phyloP scores from a whole-genome alignment of 176 grass and related monocot genomes.

The Avena insularis region DNA sequence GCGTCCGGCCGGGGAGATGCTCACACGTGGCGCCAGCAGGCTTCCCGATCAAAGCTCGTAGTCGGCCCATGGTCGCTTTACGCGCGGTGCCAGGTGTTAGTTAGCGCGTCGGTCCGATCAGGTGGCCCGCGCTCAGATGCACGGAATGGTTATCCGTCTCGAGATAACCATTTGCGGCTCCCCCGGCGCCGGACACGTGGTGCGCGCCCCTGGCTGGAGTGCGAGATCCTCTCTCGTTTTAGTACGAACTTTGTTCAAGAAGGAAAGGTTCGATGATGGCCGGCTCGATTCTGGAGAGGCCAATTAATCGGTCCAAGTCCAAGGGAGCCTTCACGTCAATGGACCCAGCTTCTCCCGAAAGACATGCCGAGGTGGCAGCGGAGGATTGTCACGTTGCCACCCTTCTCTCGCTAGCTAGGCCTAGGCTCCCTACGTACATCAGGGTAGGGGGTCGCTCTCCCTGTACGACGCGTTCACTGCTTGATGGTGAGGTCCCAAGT shows the following conservation, averaged over 20 bases:
- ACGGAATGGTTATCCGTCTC: slow-evolving; percentile 41
- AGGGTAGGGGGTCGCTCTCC: slow-evolving; percentile 5
- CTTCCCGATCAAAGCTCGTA: background rate
- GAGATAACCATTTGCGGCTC: background rate
- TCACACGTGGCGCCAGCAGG: slow-evolving; percentile 3
- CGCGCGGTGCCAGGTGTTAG: slow-evolving; percentile 36
- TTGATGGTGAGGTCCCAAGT: background rate
- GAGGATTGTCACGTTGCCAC: slow-evolving; percentile 21
- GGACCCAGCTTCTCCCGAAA: slow-evolving; percentile 15
- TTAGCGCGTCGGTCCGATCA: background rate
- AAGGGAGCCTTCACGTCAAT: slow-evolving; percentile 32
- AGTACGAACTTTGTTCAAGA: background rate
- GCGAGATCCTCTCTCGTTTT: background rate
- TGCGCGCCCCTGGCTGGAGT: background rate
- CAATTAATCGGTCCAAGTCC: background rate
- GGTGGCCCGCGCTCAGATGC: background rate
- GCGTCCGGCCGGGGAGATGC: background rate
- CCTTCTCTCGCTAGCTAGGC: background rate
- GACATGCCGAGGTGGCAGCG: slow-evolving; percentile 42
- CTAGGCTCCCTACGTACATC: background rate
- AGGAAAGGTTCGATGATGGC: background rate
- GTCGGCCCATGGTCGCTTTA: background rate
- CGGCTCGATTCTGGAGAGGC: background rate
- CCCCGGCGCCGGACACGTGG: slow-evolving; percentile 39
- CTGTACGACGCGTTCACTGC: background rate